phyloP scores from a whole-genome alignment of 495 filamentous ascomycete genomes.

The Thozetella sp. region DNA sequence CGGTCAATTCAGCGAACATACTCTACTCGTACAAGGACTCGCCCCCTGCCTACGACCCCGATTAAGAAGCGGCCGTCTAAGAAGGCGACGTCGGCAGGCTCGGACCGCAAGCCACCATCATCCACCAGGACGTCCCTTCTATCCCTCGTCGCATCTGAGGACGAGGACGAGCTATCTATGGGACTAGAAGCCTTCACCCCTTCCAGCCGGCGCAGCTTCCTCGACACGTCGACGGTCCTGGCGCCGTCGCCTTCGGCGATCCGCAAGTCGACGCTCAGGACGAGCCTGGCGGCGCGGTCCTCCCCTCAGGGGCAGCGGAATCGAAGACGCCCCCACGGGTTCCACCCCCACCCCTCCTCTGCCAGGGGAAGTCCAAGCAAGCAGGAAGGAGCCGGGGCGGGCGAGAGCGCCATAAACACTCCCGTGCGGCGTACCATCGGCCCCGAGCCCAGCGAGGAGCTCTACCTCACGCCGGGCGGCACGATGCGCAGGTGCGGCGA shows the following conservation, averaged over 20 bases:
- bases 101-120: slow-evolving; percentile 1
- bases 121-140: slow-evolving; percentile 12
- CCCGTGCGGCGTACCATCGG: background rate
- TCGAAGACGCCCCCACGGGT: background rate
- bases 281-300: background rate
- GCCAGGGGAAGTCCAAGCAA: background rate
- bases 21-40: background rate
- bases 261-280: slow-evolving; percentile 2
- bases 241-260: background rate
- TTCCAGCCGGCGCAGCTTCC: slow-evolving; percentile 10
- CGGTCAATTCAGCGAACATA: background rate
- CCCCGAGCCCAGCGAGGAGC: background rate
- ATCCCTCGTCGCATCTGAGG: slow-evolving; percentile 24
- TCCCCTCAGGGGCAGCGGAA: background rate
- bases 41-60: background rate
- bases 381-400: background rate
- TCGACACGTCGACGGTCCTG: background rate
- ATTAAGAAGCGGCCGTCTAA: background rate
- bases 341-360: background rate
- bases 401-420: background rate
- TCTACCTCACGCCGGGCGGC: slow-evolving; percentile 42
- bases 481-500: slow-evolving; percentile 45
- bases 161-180: slow-evolving; percentile 37
- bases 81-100: slow-evolving; percentile 1
- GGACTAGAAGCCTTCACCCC: slow-evolving; percentile 20